Conservation (phyloP, 1,284 basidiomycete genomes). For the Marasmius fiardii region DNA sequence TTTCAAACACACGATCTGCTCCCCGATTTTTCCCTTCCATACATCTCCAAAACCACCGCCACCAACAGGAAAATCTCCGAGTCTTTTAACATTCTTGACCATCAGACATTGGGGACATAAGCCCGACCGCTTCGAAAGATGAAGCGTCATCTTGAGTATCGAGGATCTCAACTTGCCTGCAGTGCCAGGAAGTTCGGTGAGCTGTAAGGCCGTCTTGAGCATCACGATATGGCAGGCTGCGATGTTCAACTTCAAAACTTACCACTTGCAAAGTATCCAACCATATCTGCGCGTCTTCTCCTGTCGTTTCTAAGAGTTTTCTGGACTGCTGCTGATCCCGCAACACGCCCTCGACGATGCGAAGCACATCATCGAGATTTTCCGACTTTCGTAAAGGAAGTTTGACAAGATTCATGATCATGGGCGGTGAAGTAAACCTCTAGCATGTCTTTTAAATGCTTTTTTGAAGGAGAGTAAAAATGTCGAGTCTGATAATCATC, state of each 20-base stretch:
- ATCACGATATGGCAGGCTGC: too few species aligned
- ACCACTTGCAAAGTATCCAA: background rate
- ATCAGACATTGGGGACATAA: background rate
- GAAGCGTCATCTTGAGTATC: background rate
- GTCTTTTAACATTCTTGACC: background rate
- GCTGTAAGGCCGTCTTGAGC: background rate
- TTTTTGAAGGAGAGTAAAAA: too few species aligned
- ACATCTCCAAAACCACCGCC: constrained; percentile 5
- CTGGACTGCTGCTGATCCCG: too few species aligned
- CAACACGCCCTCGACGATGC: too few species aligned
- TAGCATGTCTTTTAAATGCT: too few species aligned
- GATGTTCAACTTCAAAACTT: background rate
- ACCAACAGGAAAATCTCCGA: constrained; percentile 2
- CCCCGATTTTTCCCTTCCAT: background rate
- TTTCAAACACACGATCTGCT: background rate
- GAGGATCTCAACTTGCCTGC: background rate
- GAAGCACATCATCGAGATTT: too few species aligned
- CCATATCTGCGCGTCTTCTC: background rate
- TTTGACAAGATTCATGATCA: too few species aligned
- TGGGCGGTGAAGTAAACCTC: too few species aligned
- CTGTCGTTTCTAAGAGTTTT: background rate
- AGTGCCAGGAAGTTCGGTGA: background rate
- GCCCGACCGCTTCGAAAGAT: background rate
- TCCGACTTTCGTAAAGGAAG: too few species aligned
- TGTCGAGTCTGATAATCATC: too few species aligned